Conservation (phyloP, 2,329 filamentous ascomycete genomes). For the Coniochaeta ligniaria region DNA sequence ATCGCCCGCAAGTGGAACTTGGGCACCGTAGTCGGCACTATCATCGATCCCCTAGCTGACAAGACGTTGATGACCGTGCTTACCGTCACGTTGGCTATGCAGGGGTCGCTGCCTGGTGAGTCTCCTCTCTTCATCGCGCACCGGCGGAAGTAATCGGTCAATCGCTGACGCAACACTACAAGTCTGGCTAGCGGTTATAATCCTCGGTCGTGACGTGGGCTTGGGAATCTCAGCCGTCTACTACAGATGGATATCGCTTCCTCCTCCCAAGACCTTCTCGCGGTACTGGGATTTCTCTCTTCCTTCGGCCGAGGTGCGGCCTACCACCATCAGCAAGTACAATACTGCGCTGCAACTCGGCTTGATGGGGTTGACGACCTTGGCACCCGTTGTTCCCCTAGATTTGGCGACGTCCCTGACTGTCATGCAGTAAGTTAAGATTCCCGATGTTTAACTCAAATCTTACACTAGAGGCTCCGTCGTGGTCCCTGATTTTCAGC, state of each 20-base stretch:
- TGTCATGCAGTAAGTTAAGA: constrained; percentile 52
- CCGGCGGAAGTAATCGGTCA: background rate
- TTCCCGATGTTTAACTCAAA: constrained; percentile 1
- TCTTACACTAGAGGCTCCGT: background rate
- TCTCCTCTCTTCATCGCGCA: background rate
- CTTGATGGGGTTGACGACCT: constrained; percentile 77
- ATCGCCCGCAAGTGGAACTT: constrained; percentile 83
- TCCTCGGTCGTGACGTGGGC: constrained; percentile 80
- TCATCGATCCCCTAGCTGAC: constrained; percentile 96
- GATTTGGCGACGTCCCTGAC: constrained; percentile 49
- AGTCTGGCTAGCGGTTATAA: constrained; percentile 82
- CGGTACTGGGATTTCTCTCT: constrained; percentile 98
- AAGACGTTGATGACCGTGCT: constrained; percentile 93
- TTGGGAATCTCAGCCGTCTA: constrained; percentile 84
- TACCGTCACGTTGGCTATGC: constrained; percentile 76
- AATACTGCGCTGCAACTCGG: constrained; percentile 90
- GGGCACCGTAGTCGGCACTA: constrained; percentile 87
- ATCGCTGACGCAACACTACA: constrained; percentile 20
- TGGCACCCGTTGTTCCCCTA: constrained; percentile 65
- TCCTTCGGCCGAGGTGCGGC: constrained; percentile 76
- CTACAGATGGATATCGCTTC: constrained; percentile 91
- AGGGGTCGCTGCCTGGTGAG: constrained; percentile 73
- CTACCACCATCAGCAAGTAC: constrained; percentile 79
- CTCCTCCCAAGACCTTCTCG: constrained; percentile 83
- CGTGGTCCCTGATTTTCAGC: background rate